A percentile compares a stretch with the other conserved stretches of the same genome.
These are phyloP conservation scores for Hamamelis virginiana DNA, from an alignment of 164 flowering plant species.

Conservation along the genomic window DNA sequence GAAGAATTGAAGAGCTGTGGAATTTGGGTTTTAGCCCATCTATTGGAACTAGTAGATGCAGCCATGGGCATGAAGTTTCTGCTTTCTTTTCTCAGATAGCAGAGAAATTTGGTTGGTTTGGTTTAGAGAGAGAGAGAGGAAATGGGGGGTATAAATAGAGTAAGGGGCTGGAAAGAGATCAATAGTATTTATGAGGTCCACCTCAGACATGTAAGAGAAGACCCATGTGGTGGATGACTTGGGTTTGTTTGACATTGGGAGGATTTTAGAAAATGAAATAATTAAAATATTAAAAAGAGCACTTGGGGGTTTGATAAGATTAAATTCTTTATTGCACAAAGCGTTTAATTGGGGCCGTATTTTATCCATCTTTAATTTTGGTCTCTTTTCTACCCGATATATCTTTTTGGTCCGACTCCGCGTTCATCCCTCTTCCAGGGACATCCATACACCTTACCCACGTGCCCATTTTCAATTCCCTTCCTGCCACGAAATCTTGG, in stretches of 20 bases:
- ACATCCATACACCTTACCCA: too few relatives aligned
- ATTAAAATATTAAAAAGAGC: too few relatives aligned
- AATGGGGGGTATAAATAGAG: conserved; percentile 11
- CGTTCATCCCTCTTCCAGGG: too few relatives aligned
- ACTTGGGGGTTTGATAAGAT: too few relatives aligned
- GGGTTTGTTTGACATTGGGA: too few relatives aligned
- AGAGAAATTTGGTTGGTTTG: background rate
- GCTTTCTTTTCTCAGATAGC: background rate
- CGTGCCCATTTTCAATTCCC: conserved; percentile 17
- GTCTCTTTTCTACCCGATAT: too few relatives aligned
- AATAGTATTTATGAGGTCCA: conserved; percentile 28
- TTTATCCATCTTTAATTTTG: too few relatives aligned
- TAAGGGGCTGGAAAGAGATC: background rate
- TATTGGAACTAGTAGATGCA: background rate
- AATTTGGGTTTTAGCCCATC: conserved; percentile 10
- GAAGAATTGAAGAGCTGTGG: background rate
- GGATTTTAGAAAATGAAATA: conserved; percentile 30
- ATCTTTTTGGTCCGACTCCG: too few relatives aligned
- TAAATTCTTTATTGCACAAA: too few relatives aligned
- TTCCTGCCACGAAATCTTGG: conserved; percentile 24
- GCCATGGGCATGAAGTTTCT: conserved; percentile 1
- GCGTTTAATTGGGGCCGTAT: too few relatives aligned
- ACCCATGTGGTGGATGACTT: too few relatives aligned
- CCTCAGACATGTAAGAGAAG: conserved; percentile 19
- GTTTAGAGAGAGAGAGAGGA: conserved; percentile 5